A percentile compares a stretch with the other conserved stretches of the same genome.
These are phyloP conservation scores for Phytopythium litorale DNA, from an alignment of 352 stramenopile genomes.

Conservation along the genomic window DNA sequence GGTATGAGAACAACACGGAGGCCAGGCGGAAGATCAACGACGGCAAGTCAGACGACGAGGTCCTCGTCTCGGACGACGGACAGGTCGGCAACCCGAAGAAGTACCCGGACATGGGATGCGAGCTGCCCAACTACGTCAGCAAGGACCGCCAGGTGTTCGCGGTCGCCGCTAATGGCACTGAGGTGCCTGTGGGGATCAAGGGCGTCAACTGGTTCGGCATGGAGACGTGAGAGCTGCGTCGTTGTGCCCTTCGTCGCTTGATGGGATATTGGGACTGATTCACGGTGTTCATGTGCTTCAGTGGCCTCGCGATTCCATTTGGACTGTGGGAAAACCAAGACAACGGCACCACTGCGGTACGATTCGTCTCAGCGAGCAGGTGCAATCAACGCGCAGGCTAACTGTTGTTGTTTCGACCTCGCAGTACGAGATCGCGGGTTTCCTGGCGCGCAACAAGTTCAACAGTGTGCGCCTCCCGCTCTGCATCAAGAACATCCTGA, in stretches of 20 bases:
- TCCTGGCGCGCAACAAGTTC: conserved; percentile 69
- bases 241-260: background rate
- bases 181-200: conserved; percentile 51
- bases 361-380: background rate
- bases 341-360: conserved; percentile 52
- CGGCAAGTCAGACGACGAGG: conserved; percentile 22
- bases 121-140: conserved; percentile 58
- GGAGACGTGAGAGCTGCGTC: conserved; percentile 35
- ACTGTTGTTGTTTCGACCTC: background rate
- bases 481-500: conserved; percentile 52
- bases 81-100: conserved; percentile 50
- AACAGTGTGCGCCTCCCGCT: conserved; percentile 59
- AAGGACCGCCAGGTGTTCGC: conserved; percentile 51
- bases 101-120: conserved; percentile 49
- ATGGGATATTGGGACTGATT: background rate
- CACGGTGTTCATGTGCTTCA: background rate
- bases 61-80: conserved; percentile 46
- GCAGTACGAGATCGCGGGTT: conserved; percentile 58
- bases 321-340: conserved; percentile 69
- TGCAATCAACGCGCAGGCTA: background rate
- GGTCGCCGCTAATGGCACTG: conserved; percentile 46
- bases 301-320: conserved; percentile 47
- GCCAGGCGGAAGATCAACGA: conserved; percentile 37
- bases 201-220: conserved; percentile 79
- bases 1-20: conserved; percentile 24